A percentile compares a stretch with the other conserved stretches of the same genome.
phyloP scores from a whole-genome alignment of 2,329 filamentous ascomycete genomes.

The Calycina herbarum region DNA sequence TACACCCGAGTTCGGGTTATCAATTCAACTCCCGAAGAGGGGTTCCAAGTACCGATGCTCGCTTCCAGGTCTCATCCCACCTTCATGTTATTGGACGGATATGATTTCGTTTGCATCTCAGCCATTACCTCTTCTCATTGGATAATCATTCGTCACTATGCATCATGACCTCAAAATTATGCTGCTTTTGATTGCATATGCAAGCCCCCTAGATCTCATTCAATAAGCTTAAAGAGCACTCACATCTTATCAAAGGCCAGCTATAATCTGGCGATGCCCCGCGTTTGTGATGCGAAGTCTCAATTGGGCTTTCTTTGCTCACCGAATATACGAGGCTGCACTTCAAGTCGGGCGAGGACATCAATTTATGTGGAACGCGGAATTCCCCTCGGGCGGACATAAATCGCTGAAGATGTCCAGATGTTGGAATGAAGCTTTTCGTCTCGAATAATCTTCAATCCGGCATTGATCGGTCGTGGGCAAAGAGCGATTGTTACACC shows the following conservation, averaged over 20 bases:
- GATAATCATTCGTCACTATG: conserved; percentile 8
- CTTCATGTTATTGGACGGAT: conserved; percentile 4
- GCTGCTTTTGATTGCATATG: conserved; percentile 12
- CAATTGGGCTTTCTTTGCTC: conserved; percentile 6
- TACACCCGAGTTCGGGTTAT: no score
- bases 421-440: background rate
- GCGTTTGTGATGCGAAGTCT: conserved; percentile 9
- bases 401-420: conserved; percentile 2
- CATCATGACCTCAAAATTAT: conserved; percentile 4
- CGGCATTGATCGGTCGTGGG: background rate
- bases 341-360: conserved; percentile 10
- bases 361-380: background rate
- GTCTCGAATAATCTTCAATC: background rate
- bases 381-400: background rate
- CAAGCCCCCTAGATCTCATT: conserved; percentile 17
- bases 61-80: background rate
- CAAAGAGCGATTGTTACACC: background rate
- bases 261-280: conserved; percentile 3
- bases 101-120: conserved; percentile 8
- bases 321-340: conserved; percentile 21
- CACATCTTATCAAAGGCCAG: conserved; percentile 14
- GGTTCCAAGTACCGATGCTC: background rate
- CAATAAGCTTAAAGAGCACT: conserved; percentile 17
- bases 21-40: no score
- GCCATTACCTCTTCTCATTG: conserved; percentile 9